These are phyloP conservation scores for Alternaria gaisen DNA, from an alignment of 2,329 filamentous ascomycete genomes.

Conservation along the genomic window DNA sequence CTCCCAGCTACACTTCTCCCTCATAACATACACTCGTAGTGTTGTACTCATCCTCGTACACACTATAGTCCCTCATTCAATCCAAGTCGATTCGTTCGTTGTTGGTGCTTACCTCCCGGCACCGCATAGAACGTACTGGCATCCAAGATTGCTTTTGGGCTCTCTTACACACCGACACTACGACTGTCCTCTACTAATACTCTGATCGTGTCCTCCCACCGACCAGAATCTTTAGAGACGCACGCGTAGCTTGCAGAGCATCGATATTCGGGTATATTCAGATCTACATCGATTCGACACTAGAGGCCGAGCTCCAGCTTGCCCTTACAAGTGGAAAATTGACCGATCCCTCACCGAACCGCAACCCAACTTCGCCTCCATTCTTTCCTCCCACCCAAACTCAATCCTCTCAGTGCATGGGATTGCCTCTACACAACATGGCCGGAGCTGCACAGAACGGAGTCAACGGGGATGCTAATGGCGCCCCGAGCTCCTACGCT, in stretches of 20 bases:
- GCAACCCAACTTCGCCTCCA: slow-evolving; percentile 19
- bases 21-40: slow-evolving; percentile 6
- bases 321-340: slow-evolving; percentile 33
- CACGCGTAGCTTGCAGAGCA: slow-evolving; percentile 7
- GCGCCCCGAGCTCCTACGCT: slow-evolving; percentile 71
- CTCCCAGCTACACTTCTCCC: slow-evolving; percentile 8
- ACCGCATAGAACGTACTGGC: slow-evolving; percentile 16
- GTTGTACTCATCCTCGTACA: slow-evolving; percentile 19
- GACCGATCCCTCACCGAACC: slow-evolving; percentile 29
- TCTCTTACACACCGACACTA: slow-evolving; percentile 16
- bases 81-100: slow-evolving; percentile 24
- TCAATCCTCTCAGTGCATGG: slow-evolving; percentile 36
- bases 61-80: slow-evolving; percentile 10
- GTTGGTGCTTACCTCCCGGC: slow-evolving; percentile 29
- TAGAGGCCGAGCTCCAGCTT: slow-evolving; percentile 36
- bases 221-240: slow-evolving; percentile 16
- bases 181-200: slow-evolving; percentile 30
- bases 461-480: slow-evolving; percentile 60
- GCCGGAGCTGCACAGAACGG: slow-evolving; percentile 43
- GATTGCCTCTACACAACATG: slow-evolving; percentile 43
- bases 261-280: slow-evolving; percentile 10
- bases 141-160: slow-evolving; percentile 15
- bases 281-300: slow-evolving; percentile 26
- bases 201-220: slow-evolving; percentile 33
- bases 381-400: slow-evolving; percentile 18